phyloP scores from a whole-genome alignment of 805 yeast species.

The Schwanniomyces sp. region DNA sequence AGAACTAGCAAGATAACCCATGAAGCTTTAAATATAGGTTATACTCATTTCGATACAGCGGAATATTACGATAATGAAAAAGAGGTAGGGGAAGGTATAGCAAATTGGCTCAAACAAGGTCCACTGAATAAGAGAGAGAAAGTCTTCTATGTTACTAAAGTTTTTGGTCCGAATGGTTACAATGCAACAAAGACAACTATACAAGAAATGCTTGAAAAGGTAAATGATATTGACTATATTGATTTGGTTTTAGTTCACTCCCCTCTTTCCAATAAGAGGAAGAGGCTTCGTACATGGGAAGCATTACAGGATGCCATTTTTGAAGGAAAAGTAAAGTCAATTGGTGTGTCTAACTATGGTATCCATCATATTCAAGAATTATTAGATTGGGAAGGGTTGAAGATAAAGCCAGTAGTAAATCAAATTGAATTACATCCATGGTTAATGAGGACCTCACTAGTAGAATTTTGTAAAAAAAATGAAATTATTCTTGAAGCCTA shows the following conservation, averaged over 20 bases:
- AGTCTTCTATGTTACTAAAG: slow-evolving; percentile 59
- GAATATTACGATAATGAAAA: slow-evolving; percentile 66
- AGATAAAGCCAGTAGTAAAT: slow-evolving; percentile 45
- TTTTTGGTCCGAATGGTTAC: slow-evolving; percentile 71
- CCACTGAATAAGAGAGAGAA: slow-evolving; percentile 26
- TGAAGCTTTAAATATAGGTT: slow-evolving; percentile 63
- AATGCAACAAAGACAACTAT: slow-evolving; percentile 58
- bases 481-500: slow-evolving; percentile 35
- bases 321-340: slow-evolving; percentile 47
- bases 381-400: slow-evolving; percentile 43
- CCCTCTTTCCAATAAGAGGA: slow-evolving; percentile 43
- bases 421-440: slow-evolving; percentile 54
- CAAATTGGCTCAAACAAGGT: slow-evolving; percentile 36
- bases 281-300: slow-evolving; percentile 50
- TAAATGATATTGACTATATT: slow-evolving; percentile 59
- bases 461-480: slow-evolving; percentile 24
- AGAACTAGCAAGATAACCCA: slow-evolving; percentile 43
- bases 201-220: slow-evolving; percentile 50
- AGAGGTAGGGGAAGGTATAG: slow-evolving; percentile 65
- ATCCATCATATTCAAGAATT: slow-evolving; percentile 56
- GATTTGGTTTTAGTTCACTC: slow-evolving; percentile 69
- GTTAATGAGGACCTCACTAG: slow-evolving; percentile 42
- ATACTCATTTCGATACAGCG: slow-evolving; percentile 76
- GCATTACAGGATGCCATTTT: slow-evolving; percentile 58
- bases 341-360: slow-evolving; percentile 70